A percentile compares a stretch with the other conserved stretches of the same genome.
phyloP scores from a whole-genome alignment of 495 filamentous ascomycete genomes.

The Penicillium angulare region DNA sequence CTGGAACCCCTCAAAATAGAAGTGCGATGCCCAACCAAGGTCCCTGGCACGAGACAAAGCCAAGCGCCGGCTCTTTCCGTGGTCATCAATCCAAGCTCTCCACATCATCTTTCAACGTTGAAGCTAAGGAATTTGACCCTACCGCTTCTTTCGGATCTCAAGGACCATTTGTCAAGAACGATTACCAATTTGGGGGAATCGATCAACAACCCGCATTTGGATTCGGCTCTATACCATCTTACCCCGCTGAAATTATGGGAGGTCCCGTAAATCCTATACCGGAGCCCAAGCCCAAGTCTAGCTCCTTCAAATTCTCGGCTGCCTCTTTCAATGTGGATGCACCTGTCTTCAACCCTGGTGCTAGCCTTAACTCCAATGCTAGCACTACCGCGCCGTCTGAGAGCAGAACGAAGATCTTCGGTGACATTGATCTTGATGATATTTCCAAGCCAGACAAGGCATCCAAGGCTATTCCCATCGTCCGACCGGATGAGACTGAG shows the following conservation, averaged over 20 bases:
- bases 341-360: slow-evolving; percentile 69
- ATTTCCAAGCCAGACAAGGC: slow-evolving; percentile 61
- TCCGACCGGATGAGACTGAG: slow-evolving; percentile 58
- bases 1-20: slow-evolving; percentile 58
- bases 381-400: slow-evolving; percentile 22
- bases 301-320: slow-evolving; percentile 75
- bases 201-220: slow-evolving; percentile 28
- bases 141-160: slow-evolving; percentile 58
- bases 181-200: slow-evolving; percentile 50
- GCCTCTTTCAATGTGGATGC: slow-evolving; percentile 79
- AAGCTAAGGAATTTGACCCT: slow-evolving; percentile 85
- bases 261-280: slow-evolving; percentile 10
- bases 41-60: slow-evolving; percentile 41
- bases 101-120: slow-evolving; percentile 77
- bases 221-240: slow-evolving; percentile 68
- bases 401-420: slow-evolving; percentile 62
- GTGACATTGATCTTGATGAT: slow-evolving; percentile 67
- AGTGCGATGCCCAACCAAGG: slow-evolving; percentile 30
- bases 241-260: slow-evolving; percentile 54
- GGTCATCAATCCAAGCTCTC: slow-evolving; percentile 64
- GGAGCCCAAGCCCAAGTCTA: slow-evolving; percentile 25
- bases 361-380: slow-evolving; percentile 25
- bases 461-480: slow-evolving; percentile 80
- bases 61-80: slow-evolving; percentile 38
- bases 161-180: slow-evolving; percentile 53